Conservation (phyloP, 1,284 basidiomycete species). For the Coniferiporia weirii region DNA sequence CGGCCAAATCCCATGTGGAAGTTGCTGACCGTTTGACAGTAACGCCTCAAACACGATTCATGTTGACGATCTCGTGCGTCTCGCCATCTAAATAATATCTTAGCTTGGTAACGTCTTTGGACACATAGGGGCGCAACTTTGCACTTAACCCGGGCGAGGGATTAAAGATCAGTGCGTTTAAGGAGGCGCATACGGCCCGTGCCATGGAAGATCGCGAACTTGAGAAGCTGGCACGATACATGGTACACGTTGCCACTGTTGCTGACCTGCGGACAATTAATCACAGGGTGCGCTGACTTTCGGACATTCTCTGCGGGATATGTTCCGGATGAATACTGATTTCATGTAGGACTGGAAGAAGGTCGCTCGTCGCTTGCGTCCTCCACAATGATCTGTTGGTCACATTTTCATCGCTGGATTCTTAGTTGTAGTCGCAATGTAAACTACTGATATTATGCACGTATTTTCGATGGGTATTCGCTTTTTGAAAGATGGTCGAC, state of each 20-base stretch:
- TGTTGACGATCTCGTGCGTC: constrained; percentile 72
- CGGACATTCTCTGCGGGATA: not conserved
- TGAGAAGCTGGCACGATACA: constrained; percentile 56
- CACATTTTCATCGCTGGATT: not conserved
- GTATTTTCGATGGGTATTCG: too few relatives aligned
- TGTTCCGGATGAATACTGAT: not conserved
- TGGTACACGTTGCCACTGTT: constrained; percentile 51
- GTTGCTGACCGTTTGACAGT: constrained; percentile 30
- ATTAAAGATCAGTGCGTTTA: constrained; percentile 79
- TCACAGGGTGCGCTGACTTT: constrained; percentile 47
- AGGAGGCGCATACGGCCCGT: constrained; percentile 62
- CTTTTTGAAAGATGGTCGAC: too few relatives aligned
- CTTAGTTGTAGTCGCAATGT: not conserved
- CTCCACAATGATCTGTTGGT: not conserved
- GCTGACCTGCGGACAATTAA: constrained; percentile 51
- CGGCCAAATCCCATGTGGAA: not conserved
- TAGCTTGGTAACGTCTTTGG: not conserved
- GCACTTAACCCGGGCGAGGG: constrained; percentile 83
- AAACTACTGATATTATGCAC: not conserved
- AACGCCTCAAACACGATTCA: constrained; percentile 79
- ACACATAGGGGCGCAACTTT: constrained; percentile 68
- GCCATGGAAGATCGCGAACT: constrained; percentile 63
- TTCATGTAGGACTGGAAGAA: constrained; percentile 18
- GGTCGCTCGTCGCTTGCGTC: constrained; percentile 8
- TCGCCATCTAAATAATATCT: constrained; percentile 20